Percentiles rank a stretch among this genome's conserved stretches.
phyloP scores from a whole-genome alignment of 169 alveolate species.

The Neospora caninum region DNA sequence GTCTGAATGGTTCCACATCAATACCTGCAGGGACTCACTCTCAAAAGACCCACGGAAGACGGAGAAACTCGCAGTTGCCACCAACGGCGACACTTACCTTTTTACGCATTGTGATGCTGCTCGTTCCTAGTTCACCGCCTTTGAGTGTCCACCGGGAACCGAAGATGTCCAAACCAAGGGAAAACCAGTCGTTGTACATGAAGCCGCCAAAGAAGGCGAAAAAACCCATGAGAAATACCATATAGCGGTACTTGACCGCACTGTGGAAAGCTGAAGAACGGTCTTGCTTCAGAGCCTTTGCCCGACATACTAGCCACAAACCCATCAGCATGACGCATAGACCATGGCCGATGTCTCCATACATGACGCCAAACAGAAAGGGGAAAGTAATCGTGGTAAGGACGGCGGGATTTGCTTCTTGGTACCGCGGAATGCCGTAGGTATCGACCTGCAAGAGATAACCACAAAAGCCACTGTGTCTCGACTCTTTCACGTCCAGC shows the following conservation, averaged over 20 bases:
- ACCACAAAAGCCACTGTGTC: slow-evolving; percentile 38
- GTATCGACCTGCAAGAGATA: slow-evolving; percentile 90
- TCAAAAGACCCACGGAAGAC: no score
- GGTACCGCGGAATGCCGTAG: slow-evolving; percentile 98
- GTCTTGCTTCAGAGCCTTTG: background rate
- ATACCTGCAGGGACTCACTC: no score
- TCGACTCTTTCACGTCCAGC: background rate
- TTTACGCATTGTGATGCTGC: background rate
- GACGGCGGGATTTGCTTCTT: slow-evolving; percentile 98
- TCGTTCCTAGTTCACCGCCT: background rate
- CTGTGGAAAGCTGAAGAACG: slow-evolving; percentile 33
- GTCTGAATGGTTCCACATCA: no score
- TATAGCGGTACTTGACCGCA: slow-evolving; percentile 85
- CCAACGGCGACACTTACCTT: background rate
- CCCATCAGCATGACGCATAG: slow-evolving; percentile 80
- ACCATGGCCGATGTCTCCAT: slow-evolving; percentile 99
- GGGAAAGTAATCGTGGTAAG: slow-evolving; percentile 98
- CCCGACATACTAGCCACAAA: slow-evolving; percentile 5
- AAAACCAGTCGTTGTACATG: slow-evolving; percentile 97
- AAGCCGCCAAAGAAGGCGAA: slow-evolving; percentile 92
- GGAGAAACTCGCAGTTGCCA: no score
- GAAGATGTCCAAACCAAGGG: slow-evolving; percentile 93
- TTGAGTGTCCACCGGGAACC: slow-evolving; percentile 78
- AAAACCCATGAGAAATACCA: slow-evolving; percentile 95
- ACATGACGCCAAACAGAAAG: slow-evolving; percentile 99